Conservation (phyloP, 176 grass and related monocot genomes). For the Canna indica region DNA sequence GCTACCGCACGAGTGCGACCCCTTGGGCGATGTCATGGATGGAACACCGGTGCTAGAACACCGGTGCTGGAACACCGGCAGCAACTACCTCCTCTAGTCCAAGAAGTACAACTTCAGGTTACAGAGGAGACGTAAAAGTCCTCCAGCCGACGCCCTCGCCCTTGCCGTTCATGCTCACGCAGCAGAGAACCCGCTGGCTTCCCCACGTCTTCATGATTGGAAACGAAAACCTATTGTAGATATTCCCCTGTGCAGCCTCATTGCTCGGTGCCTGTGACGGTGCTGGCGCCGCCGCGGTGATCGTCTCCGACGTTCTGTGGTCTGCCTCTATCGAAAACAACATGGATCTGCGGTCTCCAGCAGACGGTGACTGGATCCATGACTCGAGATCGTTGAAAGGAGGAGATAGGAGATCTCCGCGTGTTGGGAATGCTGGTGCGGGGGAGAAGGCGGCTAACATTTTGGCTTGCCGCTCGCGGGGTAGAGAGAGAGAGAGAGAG, state of each 20-base stretch:
- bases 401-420: not conserved
- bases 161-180: not conserved
- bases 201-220: constrained; percentile 12
- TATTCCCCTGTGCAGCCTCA: not conserved
- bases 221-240: not conserved
- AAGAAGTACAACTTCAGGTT: too few relatives aligned
- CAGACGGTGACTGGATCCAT: not conserved
- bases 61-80: too few relatives aligned
- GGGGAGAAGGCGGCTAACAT: not conserved
- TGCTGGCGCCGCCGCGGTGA: not conserved
- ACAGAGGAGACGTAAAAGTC: too few relatives aligned
- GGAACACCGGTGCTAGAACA: too few relatives aligned
- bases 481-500: not conserved
- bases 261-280: not conserved
- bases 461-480: not conserved
- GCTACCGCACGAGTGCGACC: too few relatives aligned
- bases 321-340: not conserved
- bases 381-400: not conserved
- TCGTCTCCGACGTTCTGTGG: not conserved
- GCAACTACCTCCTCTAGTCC: too few relatives aligned
- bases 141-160: not conserved
- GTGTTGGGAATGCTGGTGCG: not conserved
- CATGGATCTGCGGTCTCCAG: not conserved
- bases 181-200: constrained; percentile 6
- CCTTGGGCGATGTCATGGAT: too few relatives aligned